Percentiles rank a stretch among this genome's conserved stretches.
Conservation (phyloP, 352 stramenopile species). For the Phytophthora boehmeriae region DNA sequence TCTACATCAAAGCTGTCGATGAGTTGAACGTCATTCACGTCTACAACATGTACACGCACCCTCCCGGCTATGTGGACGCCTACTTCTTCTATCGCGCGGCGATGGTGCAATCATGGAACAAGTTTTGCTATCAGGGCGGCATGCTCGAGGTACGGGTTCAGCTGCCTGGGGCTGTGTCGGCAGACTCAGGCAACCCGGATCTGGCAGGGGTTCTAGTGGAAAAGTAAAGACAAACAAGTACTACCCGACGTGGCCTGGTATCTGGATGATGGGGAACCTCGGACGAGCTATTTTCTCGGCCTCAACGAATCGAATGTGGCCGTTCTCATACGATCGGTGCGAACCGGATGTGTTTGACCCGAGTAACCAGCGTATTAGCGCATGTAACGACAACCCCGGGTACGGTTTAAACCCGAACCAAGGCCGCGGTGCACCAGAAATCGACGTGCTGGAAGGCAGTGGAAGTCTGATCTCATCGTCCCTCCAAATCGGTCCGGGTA, state of each 20-base stretch:
- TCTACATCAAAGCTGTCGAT: constrained; percentile 46
- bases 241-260: constrained; percentile 87
- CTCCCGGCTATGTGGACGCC: constrained; percentile 32
- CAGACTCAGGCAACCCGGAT: constrained; percentile 47
- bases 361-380: constrained; percentile 54
- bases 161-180: constrained; percentile 77
- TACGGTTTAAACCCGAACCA: constrained; percentile 87
- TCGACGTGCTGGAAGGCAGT: constrained; percentile 91
- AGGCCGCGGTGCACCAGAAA: constrained; percentile 91
- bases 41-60: constrained; percentile 64
- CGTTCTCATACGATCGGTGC: constrained; percentile 92
- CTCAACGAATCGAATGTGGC: constrained; percentile 92
- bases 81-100: constrained; percentile 60
- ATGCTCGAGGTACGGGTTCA: constrained; percentile 89
- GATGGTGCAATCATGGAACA: constrained; percentile 93
- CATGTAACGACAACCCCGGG: constrained; percentile 90
- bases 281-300: constrained; percentile 91
- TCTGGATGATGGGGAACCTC: constrained; percentile 95
- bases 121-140: constrained; percentile 94
- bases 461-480: constrained; percentile 76
- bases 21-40: constrained; percentile 45
- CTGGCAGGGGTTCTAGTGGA: constrained; percentile 28
- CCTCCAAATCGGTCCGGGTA: constrained; percentile 76
- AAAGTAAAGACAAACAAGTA: constrained; percentile 33
- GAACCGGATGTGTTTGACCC: constrained; percentile 47